These are phyloP conservation scores for Noccaea caerulescens DNA, from an alignment of 345 rosid species.

Conservation along the genomic window DNA sequence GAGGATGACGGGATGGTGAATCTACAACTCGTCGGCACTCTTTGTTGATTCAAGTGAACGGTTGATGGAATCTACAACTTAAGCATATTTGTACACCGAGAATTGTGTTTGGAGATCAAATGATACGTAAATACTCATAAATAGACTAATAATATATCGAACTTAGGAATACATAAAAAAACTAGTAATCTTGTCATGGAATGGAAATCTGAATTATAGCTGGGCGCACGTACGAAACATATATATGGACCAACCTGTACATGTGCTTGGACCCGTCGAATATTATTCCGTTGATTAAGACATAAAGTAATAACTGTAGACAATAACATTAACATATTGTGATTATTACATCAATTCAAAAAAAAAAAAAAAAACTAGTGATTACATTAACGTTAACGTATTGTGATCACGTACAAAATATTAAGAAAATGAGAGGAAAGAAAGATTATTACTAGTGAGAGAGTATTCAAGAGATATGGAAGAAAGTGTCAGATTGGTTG, in stretches of 20 bases:
- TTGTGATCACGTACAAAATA: neutral
- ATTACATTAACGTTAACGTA: neutral
- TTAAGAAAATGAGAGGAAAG: neutral
- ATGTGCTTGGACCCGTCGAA: slow-evolving; percentile 52
- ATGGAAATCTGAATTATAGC: slow-evolving; percentile 13
- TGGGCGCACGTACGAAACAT: slow-evolving; percentile 43
- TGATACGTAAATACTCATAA: neutral
- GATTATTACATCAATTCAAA: too few relatives aligned
- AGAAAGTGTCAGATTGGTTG: slow-evolving; percentile 48
- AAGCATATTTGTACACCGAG: neutral
- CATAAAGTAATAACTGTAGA: slow-evolving; percentile 15
- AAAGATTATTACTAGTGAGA: slow-evolving; percentile 27
- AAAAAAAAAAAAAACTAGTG: neutral
- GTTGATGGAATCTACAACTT: too few relatives aligned
- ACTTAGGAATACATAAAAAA: neutral
- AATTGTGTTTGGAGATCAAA: neutral
- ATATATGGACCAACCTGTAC: slow-evolving; percentile 56
- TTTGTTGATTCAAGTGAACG: too few relatives aligned
- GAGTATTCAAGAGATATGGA: slow-evolving; percentile 27
- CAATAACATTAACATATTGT: slow-evolving; percentile 1
- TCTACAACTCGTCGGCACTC: too few relatives aligned
- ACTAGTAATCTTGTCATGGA: neutral
- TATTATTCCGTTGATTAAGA: slow-evolving; percentile 4
- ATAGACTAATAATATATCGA: neutral
- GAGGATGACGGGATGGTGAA: too few relatives aligned